Percentiles rank a stretch among this genome's conserved stretches.
These are phyloP conservation scores for Zoysia matrella DNA, from an alignment of 202 grass and related monocot species.

Conservation along the genomic window DNA sequence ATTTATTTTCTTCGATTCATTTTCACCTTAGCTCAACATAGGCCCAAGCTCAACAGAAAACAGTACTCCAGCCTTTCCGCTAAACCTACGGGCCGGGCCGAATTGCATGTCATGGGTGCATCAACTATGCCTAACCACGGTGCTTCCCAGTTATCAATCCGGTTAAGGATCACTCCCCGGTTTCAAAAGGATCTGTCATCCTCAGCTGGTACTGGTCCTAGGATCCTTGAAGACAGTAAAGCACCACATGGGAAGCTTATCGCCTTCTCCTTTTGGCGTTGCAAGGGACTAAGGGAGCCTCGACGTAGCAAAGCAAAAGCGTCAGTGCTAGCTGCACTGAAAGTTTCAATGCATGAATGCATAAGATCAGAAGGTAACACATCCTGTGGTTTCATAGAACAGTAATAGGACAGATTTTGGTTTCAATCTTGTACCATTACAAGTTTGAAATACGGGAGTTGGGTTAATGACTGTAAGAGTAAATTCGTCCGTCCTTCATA, in stretches of 20 bases:
- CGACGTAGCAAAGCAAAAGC: constrained; percentile 62
- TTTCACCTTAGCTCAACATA: too few species aligned
- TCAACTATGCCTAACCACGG: constrained; percentile 60
- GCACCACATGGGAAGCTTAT: constrained; percentile 53
- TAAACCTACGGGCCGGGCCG: too few species aligned
- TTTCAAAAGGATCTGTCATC: constrained; percentile 43
- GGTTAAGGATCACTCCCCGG: constrained; percentile 51
- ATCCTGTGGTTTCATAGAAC: background rate
- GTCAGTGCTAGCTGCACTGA: background rate
- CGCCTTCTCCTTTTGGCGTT: constrained; percentile 63
- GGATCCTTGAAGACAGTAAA: constrained; percentile 57
- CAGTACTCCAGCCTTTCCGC: too few species aligned
- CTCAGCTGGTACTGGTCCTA: constrained; percentile 11
- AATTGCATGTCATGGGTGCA: constrained; percentile 67
- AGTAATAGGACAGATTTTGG: background rate
- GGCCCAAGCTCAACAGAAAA: too few species aligned
- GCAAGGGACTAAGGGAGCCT: constrained; percentile 61
- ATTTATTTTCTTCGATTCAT: too few species aligned
- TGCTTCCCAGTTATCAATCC: constrained; percentile 52
- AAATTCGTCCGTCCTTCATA: background rate
- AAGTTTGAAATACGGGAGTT: constrained; percentile 1
- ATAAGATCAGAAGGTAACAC: constrained; percentile 67
- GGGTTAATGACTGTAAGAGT: background rate
- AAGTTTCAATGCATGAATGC: constrained; percentile 84
- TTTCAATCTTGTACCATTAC: constrained; percentile 34